Conservation (phyloP, 176 grass and related monocot genomes). For the Thinopyrum elongatum region DNA sequence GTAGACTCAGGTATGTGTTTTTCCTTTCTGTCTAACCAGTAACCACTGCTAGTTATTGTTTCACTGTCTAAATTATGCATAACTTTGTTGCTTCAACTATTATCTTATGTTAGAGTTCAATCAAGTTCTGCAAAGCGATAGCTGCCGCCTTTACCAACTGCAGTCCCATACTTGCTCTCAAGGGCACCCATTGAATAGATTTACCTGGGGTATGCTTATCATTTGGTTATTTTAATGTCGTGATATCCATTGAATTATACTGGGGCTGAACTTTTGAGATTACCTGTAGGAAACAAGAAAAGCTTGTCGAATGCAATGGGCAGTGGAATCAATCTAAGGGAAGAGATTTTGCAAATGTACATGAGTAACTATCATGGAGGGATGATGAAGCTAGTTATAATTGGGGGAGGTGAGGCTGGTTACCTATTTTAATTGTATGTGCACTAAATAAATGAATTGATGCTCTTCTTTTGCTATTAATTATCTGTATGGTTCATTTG, state of each 20-base stretch:
- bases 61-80: slow-evolving; percentile 26
- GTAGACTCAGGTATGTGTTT: slow-evolving; percentile 83
- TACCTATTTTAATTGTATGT: slow-evolving; percentile 15
- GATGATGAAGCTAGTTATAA: slow-evolving; percentile 90
- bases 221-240: neutral
- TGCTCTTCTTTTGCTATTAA: slow-evolving; percentile 23
- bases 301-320: slow-evolving; percentile 83
- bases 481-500: slow-evolving; percentile 27
- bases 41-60: neutral
- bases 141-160: slow-evolving; percentile 75
- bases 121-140: slow-evolving; percentile 89
- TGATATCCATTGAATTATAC: slow-evolving; percentile 25
- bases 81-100: slow-evolving; percentile 24
- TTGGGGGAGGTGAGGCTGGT: slow-evolving; percentile 75
- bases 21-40: slow-evolving; percentile 12
- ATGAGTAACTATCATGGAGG: slow-evolving; percentile 73
- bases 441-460: slow-evolving; percentile 9
- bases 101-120: slow-evolving; percentile 75
- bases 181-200: slow-evolving; percentile 91
- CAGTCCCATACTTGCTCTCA: slow-evolving; percentile 80
- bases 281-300: slow-evolving; percentile 89
- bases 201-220: slow-evolving; percentile 82
- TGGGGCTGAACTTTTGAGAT: slow-evolving; percentile 33
- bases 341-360: slow-evolving; percentile 91
- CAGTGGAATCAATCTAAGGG: slow-evolving; percentile 81